These are phyloP conservation scores for Erucastrum elatum DNA, from an alignment of 345 rosid genomes.

Conservation along the genomic window DNA sequence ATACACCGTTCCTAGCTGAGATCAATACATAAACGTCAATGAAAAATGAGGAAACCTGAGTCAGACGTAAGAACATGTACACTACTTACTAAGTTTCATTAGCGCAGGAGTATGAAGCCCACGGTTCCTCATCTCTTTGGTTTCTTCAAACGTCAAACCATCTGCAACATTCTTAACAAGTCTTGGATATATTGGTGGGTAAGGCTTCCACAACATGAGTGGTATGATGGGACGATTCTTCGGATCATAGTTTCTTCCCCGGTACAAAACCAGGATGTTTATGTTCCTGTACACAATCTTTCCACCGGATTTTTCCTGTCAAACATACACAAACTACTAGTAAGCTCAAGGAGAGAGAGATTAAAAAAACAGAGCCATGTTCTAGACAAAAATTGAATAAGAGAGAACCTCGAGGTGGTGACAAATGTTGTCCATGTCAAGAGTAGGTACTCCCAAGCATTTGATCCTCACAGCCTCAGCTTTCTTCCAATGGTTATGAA, in stretches of 20 bases:
- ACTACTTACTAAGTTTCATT: constrained; percentile 65
- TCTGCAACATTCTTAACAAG: constrained; percentile 73
- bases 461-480: constrained; percentile 92
- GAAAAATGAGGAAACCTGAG: neutral
- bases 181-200: constrained; percentile 77
- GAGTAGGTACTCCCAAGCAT: constrained; percentile 89
- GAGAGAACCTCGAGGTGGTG: constrained; percentile 86
- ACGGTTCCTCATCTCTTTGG: constrained; percentile 72
- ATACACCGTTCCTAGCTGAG: constrained; percentile 92
- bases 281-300: constrained; percentile 61
- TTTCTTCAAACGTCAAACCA: constrained; percentile 84
- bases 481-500: constrained; percentile 86
- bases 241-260: constrained; percentile 79
- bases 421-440: constrained; percentile 87
- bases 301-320: constrained; percentile 84
- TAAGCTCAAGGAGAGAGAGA: neutral
- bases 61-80: neutral
- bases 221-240: constrained; percentile 68
- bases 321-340: constrained; percentile 38
- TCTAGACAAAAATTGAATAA: neutral
- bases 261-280: constrained; percentile 66
- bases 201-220: constrained; percentile 91
- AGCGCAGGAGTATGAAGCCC: constrained; percentile 61
- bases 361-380: constrained; percentile 1
- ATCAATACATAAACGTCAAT: constrained; percentile 2